A percentile compares a stretch with the other conserved stretches of the same genome.
phyloP scores from a whole-genome alignment of 2,329 filamentous ascomycete genomes.

The Xylariaceae sp. region DNA sequence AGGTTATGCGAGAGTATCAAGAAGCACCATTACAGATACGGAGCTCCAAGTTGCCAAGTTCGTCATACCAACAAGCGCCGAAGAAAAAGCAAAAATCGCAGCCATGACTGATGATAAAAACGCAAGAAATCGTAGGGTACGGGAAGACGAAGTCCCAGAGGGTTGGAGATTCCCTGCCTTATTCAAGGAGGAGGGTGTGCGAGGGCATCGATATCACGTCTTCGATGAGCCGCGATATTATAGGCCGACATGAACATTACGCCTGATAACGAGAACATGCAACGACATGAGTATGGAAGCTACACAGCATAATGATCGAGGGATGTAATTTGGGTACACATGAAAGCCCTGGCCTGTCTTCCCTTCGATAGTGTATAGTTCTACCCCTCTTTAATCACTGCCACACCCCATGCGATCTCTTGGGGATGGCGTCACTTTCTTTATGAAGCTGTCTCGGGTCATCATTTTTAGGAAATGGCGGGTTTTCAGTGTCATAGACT shows the following conservation, averaged over 20 bases:
- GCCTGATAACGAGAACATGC: slow-evolving; percentile 4
- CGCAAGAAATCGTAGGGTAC: slow-evolving; percentile 63
- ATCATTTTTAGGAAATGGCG: too few relatives aligned
- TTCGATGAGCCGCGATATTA: slow-evolving; percentile 89
- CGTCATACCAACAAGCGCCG: slow-evolving; percentile 74
- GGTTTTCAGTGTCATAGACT: background rate
- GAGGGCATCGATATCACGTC: slow-evolving; percentile 92
- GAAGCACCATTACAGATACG: slow-evolving; percentile 94
- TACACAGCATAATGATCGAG: slow-evolving; percentile 12
- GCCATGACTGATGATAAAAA: slow-evolving; percentile 50
- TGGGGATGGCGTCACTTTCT: background rate
- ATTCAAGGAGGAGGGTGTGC: slow-evolving; percentile 84
- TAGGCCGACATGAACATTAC: slow-evolving; percentile 32
- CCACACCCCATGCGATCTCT: background rate
- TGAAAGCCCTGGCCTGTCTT: slow-evolving; percentile 1
- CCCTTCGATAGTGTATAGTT: slow-evolving; percentile 14
- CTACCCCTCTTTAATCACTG: background rate
- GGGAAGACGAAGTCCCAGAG: slow-evolving; percentile 76
- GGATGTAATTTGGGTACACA: slow-evolving; percentile 21
- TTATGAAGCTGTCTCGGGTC: background rate
- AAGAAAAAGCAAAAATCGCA: slow-evolving; percentile 56
- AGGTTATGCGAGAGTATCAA: slow-evolving; percentile 87
- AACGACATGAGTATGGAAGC: slow-evolving; percentile 5
- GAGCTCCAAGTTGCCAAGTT: slow-evolving; percentile 98
- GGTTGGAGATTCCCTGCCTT: slow-evolving; percentile 83